phyloP scores from a whole-genome alignment of 805 yeast species.

The Candida nanaspora region DNA sequence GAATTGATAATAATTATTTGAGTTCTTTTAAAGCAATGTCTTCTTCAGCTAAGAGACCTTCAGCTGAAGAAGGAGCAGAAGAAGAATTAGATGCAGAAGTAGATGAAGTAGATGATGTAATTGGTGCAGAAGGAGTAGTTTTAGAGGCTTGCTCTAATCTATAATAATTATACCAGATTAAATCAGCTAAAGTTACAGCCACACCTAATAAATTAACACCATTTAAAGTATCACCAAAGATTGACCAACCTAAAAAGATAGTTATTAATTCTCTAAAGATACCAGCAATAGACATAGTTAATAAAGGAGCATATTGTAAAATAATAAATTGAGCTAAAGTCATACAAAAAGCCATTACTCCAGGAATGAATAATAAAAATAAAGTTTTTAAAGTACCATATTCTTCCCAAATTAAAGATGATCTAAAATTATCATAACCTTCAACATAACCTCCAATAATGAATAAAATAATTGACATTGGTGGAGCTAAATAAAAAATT shows the following conservation, averaged over 20 bases:
- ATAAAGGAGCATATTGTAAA: slow-evolving; percentile 68
- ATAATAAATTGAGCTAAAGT: slow-evolving; percentile 78
- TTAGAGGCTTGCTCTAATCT: slow-evolving; percentile 27
- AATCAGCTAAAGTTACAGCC: slow-evolving; percentile 61
- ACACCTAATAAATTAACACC: slow-evolving; percentile 64
- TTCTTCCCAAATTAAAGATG: slow-evolving; percentile 52
- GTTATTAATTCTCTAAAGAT: slow-evolving; percentile 87
- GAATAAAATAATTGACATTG: slow-evolving; percentile 59
- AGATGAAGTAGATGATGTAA: not conserved
- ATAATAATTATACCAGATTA: slow-evolving; percentile 69
- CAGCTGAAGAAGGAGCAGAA: not conserved
- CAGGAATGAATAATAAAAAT: slow-evolving; percentile 61
- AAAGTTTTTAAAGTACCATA: slow-evolving; percentile 48
- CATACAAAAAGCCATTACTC: slow-evolving; percentile 76
- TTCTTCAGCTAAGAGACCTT: not conserved
- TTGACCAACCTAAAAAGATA: slow-evolving; percentile 52
- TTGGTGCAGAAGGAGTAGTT: slow-evolving; percentile 1
- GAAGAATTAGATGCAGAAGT: not conserved
- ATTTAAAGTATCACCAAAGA: slow-evolving; percentile 68
- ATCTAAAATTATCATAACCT: slow-evolving; percentile 45
- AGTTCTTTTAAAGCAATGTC: not conserved
- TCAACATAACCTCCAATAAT: slow-evolving; percentile 61
- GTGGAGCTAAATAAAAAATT: slow-evolving; percentile 72
- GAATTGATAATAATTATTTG: too few relatives aligned
- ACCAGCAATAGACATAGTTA: slow-evolving; percentile 82